A percentile compares a stretch with the other conserved stretches of the same genome.
These are phyloP conservation scores for Pyrenula aspistea DNA, from an alignment of 495 filamentous ascomycete genomes.

Conservation along the genomic window DNA sequence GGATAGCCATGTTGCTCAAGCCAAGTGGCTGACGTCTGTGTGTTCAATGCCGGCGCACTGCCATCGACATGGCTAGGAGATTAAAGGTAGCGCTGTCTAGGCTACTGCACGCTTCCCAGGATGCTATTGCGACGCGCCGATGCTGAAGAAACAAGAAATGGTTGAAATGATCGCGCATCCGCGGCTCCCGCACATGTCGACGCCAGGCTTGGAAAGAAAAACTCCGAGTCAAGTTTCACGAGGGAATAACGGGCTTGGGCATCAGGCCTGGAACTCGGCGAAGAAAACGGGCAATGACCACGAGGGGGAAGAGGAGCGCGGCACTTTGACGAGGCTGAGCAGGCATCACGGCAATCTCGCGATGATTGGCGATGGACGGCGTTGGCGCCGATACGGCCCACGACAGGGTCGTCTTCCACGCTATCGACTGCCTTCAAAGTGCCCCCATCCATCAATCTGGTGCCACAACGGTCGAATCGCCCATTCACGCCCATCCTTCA, in stretches of 20 bases:
- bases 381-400: background rate
- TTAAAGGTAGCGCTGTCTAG: too few relatives aligned
- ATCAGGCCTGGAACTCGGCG: background rate
- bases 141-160: background rate
- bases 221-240: too few relatives aligned
- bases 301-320: background rate
- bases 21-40: background rate
- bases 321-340: background rate
- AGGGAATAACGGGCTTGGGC: background rate
- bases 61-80: background rate
- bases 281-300: background rate
- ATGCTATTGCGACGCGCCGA: background rate
- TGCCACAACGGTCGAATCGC: too few relatives aligned
- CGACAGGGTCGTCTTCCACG: background rate
- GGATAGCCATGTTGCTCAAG: background rate
- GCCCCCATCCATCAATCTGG: too few relatives aligned
- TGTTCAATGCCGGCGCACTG: background rate
- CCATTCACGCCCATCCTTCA: background rate
- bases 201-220: too few relatives aligned
- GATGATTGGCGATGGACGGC: background rate
- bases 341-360: background rate
- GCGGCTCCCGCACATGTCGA: background rate
- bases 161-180: background rate
- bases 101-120: background rate
- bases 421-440: background rate